Evolutionary conservation across 2,329 filamentous ascomycete genomes (phyloP), one percentile per base, ranked within the genome.

Genomic region (Fusarium poae): DNA sequence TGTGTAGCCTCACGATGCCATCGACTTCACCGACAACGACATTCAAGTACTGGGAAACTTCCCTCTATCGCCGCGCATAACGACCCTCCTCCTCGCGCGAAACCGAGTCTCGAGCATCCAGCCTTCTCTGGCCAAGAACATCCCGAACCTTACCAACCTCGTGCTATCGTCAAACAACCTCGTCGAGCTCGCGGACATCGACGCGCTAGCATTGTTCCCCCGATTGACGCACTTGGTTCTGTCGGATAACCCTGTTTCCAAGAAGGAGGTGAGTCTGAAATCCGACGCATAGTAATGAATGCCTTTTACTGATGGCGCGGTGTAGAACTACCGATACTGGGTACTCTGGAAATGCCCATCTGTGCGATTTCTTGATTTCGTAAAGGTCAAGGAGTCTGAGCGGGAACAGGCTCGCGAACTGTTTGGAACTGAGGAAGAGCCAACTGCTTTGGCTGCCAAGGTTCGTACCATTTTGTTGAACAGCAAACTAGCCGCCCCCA

Each of bases 21-120:
- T 99, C 85, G 96, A 99, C 83, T 91, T 99, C 76, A 98, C 96
- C 80, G 96, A 99, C 85, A 99, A 99, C 81, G 94, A 97, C 81
- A 95, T 99, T 76, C 89, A 92, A 74, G 85, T 91, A 50, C 88
- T 99, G 68, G 91, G 90, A 71, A 97, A 97, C 83, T 97, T 99
- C 79, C 96, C 96, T 5, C 89, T 97, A 51, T 95, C 92, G 57
- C 94, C 93, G 45, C 92, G 96, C 72, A 85, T 98, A 75, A 92
- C 89, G 73, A 97, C 93, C 21, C 88, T 99, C 42, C 89, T 99
- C 48, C 88, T 97, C 56, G 94, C 94, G 55, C 90, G 94, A 70
- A 99, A 99, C 82, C 91, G 96, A 73, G 86, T 99, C 77, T 84
- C 90, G 60, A 88, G 86, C 76, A 94, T 99, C 77, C 93, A 97